Evolutionary conservation across 257 asterid species (phyloP), one percentile per base, ranked within the genome.

Genomic region (Fraxinus anomala): DNA sequence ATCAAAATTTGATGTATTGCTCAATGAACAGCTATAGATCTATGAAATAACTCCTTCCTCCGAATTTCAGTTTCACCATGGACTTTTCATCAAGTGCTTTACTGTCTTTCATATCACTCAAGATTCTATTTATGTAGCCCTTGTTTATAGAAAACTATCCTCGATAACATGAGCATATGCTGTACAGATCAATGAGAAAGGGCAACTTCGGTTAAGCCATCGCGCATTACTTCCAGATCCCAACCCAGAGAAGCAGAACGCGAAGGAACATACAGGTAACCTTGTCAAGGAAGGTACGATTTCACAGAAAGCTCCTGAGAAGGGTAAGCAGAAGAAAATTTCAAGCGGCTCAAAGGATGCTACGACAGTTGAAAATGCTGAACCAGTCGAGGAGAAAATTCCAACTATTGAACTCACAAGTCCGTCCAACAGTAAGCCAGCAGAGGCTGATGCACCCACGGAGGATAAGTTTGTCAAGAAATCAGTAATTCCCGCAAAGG

Each of bases 191-290:
- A 95, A 95, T 84, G 99, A 93, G 83, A 95, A 91, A 86, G 99
- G 99, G 70, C 98, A 95, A 79, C 94, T 95, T 79, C 93, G 99
- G 47, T 79, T 95, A 82, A 95, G 99, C 83, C 94, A 88, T 28
- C 98, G 98, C 68, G 98, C 94, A 51, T 88, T 95, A 82, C 97
- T 95, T 83, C 97, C 99, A 17, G 92, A 95, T 30, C 74, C 89
- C 19, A 82, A 80, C 78, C 81, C 91, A 61, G 97, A 86, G 81
- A 90, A 88, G 26, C 63, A 77, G 2, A 82, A 77, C 76, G 5
- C 86, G 65, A 89, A 86, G 81, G 89, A 84, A 77, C 85, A 70
- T 7, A 79, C 74, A 47, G 87, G 70, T 67, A 73, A 56, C 85
- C 84, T 80, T 36, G 26, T 72, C 63, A 84, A 85, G 77, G 89